A percentile compares a stretch with the other conserved stretches of the same genome.
These are phyloP conservation scores for Pneumocystis wakefieldiae DNA, from an alignment of 1,139 yeast genomes.

Conservation along the genomic window DNA sequence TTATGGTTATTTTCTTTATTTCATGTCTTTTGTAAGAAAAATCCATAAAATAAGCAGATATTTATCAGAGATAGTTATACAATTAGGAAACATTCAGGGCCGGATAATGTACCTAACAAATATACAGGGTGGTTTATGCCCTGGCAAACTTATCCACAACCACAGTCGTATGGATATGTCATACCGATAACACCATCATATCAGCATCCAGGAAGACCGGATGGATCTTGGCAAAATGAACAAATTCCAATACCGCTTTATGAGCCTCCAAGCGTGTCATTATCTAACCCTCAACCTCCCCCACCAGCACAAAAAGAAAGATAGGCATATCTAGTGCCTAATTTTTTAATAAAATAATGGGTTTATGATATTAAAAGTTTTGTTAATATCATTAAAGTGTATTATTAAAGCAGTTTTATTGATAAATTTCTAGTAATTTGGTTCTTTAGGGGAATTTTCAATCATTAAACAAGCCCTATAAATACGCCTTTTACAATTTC, in stretches of 20 bases:
- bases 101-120: constrained; percentile 7
- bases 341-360: not conserved
- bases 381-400: no score
- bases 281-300: not conserved
- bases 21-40: not conserved
- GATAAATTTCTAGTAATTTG: no score
- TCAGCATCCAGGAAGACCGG: not conserved
- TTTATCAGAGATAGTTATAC: not conserved
- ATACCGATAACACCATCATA: not conserved
- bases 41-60: not conserved
- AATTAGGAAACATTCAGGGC: constrained; percentile 2
- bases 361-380: no score
- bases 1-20: not conserved
- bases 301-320: not conserved
- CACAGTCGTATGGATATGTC: not conserved
- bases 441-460: no score
- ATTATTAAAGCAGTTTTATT: no score
- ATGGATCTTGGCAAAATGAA: not conserved
- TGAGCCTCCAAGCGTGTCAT: not conserved
- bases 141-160: constrained; percentile 6
- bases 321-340: not conserved
- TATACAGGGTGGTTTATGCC: constrained; percentile 11
- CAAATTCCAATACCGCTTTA: not conserved
- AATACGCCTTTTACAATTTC: not conserved
- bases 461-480: not conserved